These are phyloP conservation scores for Salix udensis DNA, from an alignment of 345 rosid species.

Conservation along the genomic window DNA sequence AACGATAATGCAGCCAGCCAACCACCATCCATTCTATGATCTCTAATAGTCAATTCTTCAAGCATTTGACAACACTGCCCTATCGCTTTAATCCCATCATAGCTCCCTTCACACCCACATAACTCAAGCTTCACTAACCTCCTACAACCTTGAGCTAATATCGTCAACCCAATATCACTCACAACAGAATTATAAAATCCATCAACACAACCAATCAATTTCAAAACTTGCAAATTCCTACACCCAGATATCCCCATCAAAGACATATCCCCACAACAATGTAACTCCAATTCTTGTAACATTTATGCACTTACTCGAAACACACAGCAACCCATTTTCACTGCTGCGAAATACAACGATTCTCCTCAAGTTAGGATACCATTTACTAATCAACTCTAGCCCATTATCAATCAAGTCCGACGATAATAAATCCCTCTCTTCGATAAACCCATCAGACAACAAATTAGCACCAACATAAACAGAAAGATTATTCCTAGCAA, in stretches of 20 bases:
- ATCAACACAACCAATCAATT: constrained; percentile 57
- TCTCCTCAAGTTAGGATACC: constrained; percentile 65
- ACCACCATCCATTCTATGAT: constrained; percentile 91
- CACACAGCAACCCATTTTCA: constrained; percentile 60
- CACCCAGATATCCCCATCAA: constrained; percentile 75
- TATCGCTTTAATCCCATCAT: constrained; percentile 86
- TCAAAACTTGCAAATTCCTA: constrained; percentile 80
- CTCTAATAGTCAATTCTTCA: constrained; percentile 70
- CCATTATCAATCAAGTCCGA: constrained; percentile 49
- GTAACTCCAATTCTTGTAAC: constrained; percentile 80
- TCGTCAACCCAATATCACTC: constrained; percentile 86
- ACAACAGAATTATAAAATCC: constrained; percentile 62
- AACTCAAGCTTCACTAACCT: constrained; percentile 90
- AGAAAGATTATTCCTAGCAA: constrained; percentile 40
- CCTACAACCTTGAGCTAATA: constrained; percentile 87
- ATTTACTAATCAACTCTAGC: constrained; percentile 44
- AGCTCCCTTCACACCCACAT: constrained; percentile 83
- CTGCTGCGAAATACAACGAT: constrained; percentile 64
- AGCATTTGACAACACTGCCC: constrained; percentile 96
- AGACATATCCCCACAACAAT: constrained; percentile 60
- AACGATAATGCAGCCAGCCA: constrained; percentile 82
- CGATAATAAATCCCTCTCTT: constrained; percentile 28
- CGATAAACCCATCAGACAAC: constrained; percentile 26
- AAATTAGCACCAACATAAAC: constrained; percentile 43
- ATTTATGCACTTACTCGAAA: constrained; percentile 63